A percentile compares a stretch with the other conserved stretches of the same genome.
Conservation (phyloP, 305 asterid species). For the Fraxinus xanthoxyloides region DNA sequence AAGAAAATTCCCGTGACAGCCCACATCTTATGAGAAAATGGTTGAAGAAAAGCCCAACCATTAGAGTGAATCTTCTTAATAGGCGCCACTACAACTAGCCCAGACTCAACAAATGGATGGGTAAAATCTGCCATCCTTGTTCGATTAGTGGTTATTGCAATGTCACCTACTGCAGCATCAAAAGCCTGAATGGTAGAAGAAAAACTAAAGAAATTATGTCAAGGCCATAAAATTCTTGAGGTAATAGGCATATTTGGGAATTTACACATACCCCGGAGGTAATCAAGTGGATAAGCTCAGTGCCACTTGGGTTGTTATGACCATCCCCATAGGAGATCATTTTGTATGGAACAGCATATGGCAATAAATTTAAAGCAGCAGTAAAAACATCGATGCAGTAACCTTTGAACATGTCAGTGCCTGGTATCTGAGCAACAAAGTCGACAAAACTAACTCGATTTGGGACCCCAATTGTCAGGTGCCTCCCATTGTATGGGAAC, state of each 20-base stretch:
- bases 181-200: slow-evolving; percentile 32
- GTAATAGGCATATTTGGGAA: background rate
- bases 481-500: slow-evolving; percentile 53
- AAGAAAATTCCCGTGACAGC: slow-evolving; percentile 32
- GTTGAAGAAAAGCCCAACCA: slow-evolving; percentile 54
- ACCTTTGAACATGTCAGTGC: slow-evolving; percentile 43
- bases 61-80: slow-evolving; percentile 32
- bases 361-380: slow-evolving; percentile 53
- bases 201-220: background rate
- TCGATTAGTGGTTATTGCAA: slow-evolving; percentile 51
- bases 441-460: slow-evolving; percentile 48
- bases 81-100: slow-evolving; percentile 62
- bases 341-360: slow-evolving; percentile 59
- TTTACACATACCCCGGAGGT: slow-evolving; percentile 47
- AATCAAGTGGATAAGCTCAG: slow-evolving; percentile 50
- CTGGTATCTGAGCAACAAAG: slow-evolving; percentile 40
- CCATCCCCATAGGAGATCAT: slow-evolving; percentile 59
- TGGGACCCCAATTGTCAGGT: slow-evolving; percentile 62
- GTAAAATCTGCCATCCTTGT: slow-evolving; percentile 60
- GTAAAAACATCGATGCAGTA: slow-evolving; percentile 66
- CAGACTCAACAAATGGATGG: slow-evolving; percentile 64
- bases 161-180: slow-evolving; percentile 69
- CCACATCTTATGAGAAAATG: slow-evolving; percentile 53
- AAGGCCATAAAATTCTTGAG: background rate
- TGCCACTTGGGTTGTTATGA: slow-evolving; percentile 42